phyloP scores from a whole-genome alignment of 805 yeast genomes.

The Pichia occidentalis region DNA sequence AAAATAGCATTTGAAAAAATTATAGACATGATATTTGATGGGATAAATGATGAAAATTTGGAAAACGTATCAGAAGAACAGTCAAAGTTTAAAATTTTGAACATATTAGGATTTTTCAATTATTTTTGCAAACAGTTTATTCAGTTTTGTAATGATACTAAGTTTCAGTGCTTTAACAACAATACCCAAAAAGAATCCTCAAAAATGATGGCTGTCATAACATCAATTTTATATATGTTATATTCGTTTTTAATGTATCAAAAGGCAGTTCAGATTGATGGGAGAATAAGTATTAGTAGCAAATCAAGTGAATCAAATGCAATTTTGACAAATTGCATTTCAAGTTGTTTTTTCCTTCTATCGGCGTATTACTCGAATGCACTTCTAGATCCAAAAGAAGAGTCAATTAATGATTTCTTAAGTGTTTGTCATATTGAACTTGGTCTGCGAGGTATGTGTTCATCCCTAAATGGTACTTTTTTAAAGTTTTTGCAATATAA shows the following conservation, averaged over 20 bases:
- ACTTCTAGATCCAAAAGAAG: slow-evolving; percentile 17
- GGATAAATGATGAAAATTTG: slow-evolving; percentile 27
- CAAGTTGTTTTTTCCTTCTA: slow-evolving; percentile 33
- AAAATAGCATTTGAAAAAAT: slow-evolving; percentile 47
- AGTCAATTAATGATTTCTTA: slow-evolving; percentile 38
- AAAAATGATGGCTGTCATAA: not conserved
- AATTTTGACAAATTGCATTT: slow-evolving; percentile 40
- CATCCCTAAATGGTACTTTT: slow-evolving; percentile 53
- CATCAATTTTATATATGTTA: slow-evolving; percentile 34
- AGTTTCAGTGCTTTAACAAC: slow-evolving; percentile 5
- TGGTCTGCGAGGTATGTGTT: slow-evolving; percentile 67
- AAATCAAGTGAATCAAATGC: slow-evolving; percentile 39
- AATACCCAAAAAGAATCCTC: not conserved
- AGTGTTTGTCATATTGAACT: slow-evolving; percentile 64
- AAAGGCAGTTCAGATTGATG: slow-evolving; percentile 36
- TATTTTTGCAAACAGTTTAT: slow-evolving; percentile 6
- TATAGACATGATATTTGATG: slow-evolving; percentile 38
- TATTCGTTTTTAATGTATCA: slow-evolving; percentile 49
- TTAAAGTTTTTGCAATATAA: slow-evolving; percentile 52
- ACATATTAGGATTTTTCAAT: slow-evolving; percentile 48
- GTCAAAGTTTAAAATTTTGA: slow-evolving; percentile 39
- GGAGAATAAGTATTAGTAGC: slow-evolving; percentile 36
- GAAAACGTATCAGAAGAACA: slow-evolving; percentile 22
- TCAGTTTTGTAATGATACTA: not conserved
- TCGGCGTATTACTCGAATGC: slow-evolving; percentile 32